Evolutionary conservation across 306 rosid species (phyloP).

Genomic region (Glycine soja): DNA sequence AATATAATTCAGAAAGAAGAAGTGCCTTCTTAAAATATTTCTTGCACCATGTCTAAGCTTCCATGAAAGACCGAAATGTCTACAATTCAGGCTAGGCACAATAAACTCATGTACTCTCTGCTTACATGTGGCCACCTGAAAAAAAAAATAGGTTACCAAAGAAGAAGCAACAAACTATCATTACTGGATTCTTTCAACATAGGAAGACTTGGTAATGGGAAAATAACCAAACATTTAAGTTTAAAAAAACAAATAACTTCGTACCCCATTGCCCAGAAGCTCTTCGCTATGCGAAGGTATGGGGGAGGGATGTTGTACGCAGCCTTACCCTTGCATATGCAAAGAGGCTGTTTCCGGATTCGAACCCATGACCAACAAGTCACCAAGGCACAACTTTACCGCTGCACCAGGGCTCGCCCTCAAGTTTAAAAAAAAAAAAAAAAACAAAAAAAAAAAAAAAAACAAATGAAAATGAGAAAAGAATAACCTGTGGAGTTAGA

Average conservation of each 20-base stretch:
- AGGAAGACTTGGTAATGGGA: neutral
- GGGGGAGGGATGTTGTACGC: no score
- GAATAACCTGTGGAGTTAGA: conserved; percentile 60
- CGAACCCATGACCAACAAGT: no score
- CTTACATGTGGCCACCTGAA: conserved; percentile 53
- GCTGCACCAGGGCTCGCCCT: no score
- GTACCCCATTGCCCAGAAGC: no score
- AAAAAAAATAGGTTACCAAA: conserved; percentile 27
- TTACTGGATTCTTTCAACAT: neutral
- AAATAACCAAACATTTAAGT: neutral
- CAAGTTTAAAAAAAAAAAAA: no score
- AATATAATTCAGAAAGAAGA: conserved; percentile 29
- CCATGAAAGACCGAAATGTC: conserved; percentile 44
- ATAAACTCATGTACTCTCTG: conserved; percentile 46
- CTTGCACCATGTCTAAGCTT: conserved; percentile 43
- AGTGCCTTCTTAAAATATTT: conserved; percentile 51
- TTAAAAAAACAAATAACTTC: neutral
- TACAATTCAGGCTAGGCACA: conserved; percentile 43
- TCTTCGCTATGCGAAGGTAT: no score
- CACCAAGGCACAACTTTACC: no score
- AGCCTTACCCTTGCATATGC: no score
- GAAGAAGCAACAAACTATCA: neutral
- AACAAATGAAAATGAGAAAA: neutral
- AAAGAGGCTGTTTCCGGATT: no score
- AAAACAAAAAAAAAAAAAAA: conserved; percentile 8